Evolutionary conservation across 345 rosid species (phyloP).

Genomic region (Lenwebbia sp.): DNA sequence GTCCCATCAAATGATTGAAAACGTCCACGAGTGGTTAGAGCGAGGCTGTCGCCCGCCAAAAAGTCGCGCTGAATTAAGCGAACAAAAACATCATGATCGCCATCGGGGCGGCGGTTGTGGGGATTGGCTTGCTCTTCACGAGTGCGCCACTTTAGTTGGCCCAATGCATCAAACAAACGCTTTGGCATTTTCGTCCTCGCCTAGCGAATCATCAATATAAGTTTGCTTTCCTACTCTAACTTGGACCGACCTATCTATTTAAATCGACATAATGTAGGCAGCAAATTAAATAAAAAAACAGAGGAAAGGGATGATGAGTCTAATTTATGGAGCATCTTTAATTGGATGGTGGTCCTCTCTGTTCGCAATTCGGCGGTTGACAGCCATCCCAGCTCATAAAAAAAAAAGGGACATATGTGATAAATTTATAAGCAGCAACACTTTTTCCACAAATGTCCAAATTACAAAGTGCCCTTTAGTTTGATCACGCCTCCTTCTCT

Average conservation of each 20-base stretch:
- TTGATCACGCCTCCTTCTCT: not conserved
- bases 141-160: not conserved
- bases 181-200: not conserved
- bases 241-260: not conserved
- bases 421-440: not conserved
- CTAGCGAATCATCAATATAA: fast-evolving
- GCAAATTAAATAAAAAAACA: not conserved
- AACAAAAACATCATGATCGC: not conserved
- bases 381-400: not conserved
- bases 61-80: not conserved
- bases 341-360: not conserved
- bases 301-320: fast-evolving
- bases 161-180: no score
- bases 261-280: not conserved
- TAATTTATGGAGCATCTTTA: not conserved
- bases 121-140: not conserved
- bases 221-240: not conserved
- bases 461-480: not conserved
- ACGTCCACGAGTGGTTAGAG: not conserved
- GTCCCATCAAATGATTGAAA: no score
- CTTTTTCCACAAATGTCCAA: not conserved
- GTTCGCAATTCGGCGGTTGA: not conserved
- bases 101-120: not conserved
- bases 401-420: not conserved
- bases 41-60: not conserved